Evolutionary conservation across 331 rosid genomes (phyloP).

Genomic region (Dryas integrifolia): DNA sequence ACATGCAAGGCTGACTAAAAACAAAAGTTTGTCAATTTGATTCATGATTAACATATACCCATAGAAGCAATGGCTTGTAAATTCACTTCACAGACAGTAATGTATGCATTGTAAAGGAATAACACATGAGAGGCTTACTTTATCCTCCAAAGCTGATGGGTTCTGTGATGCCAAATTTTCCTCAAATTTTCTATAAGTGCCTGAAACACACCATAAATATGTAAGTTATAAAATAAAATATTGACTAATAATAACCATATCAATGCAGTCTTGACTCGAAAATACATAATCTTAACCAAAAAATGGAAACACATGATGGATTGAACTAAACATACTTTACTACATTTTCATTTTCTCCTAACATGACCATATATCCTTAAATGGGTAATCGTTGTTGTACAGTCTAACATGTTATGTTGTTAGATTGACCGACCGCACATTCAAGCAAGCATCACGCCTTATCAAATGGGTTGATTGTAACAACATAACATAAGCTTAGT

Average conservation of each 20-base stretch:
- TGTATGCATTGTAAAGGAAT: neutral
- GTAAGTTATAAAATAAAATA: neutral
- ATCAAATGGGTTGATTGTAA: neutral
- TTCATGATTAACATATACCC: neutral
- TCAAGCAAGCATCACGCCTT: no score
- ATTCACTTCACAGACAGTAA: neutral
- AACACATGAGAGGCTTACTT: slow-evolving; percentile 42
- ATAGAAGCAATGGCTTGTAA: neutral
- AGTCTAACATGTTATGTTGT: no score
- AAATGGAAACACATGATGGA: no score
- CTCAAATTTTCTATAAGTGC: slow-evolving; percentile 72
- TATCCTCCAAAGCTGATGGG: slow-evolving; percentile 53
- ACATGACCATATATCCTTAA: no score
- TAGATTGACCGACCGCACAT: no score
- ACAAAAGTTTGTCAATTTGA: neutral
- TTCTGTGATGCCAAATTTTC: slow-evolving; percentile 58
- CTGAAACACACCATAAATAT: slow-evolving; percentile 34
- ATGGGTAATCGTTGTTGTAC: no score
- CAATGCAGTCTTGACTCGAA: no score
- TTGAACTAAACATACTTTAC: no score
- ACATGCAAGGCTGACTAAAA: neutral
- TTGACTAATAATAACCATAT: neutral
- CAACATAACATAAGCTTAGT: slow-evolving; percentile 6
- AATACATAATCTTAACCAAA: no score
- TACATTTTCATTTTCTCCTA: neutral